A percentile compares a stretch with the other conserved stretches of the same genome.
Conservation (phyloP, 2,329 filamentous ascomycete genomes). For the Dothistroma septosporum region DNA sequence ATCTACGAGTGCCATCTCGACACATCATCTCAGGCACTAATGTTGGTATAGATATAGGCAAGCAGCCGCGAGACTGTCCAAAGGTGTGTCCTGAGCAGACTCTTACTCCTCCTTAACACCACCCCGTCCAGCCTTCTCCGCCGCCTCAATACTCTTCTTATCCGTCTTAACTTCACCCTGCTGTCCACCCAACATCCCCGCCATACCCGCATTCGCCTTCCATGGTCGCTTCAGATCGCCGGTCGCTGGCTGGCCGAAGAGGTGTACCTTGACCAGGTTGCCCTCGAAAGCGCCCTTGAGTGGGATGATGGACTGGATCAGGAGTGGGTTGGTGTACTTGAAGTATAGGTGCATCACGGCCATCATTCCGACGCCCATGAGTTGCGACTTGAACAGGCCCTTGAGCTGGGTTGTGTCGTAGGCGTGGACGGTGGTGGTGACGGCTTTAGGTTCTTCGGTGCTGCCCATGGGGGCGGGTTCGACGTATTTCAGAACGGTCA, state of each 20-base stretch:
- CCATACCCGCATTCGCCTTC: constrained; percentile 79
- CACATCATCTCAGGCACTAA: background rate
- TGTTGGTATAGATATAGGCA: background rate
- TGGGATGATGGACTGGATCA: constrained; percentile 98
- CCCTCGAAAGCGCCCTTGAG: constrained; percentile 92
- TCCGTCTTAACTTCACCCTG: constrained; percentile 77
- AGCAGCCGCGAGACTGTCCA: background rate
- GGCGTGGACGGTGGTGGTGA: constrained; percentile 92
- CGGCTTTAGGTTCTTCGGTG: constrained; percentile 88
- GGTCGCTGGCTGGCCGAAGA: constrained; percentile 78
- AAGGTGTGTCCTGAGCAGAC: background rate
- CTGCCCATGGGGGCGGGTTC: constrained; percentile 92
- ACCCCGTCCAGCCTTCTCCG: constrained; percentile 48
- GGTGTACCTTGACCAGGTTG: constrained; percentile 93
- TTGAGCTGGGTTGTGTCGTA: constrained; percentile 88
- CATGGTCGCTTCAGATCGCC: constrained; percentile 95
- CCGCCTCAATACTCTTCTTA: constrained; percentile 54
- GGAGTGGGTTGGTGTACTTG: constrained; percentile 98
- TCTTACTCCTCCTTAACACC: constrained; percentile 52
- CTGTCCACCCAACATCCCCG: constrained; percentile 60
- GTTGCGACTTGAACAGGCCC: constrained; percentile 78
- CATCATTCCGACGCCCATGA: constrained; percentile 99
- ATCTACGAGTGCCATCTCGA: background rate
- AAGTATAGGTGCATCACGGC: constrained; percentile 97
- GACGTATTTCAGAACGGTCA: constrained; percentile 97